Percentiles rank a stretch among this genome's conserved stretches.
These are phyloP conservation scores for Kwoniella newhampshirensis DNA, from an alignment of 768 basidiomycete genomes.

Conservation along the genomic window DNA sequence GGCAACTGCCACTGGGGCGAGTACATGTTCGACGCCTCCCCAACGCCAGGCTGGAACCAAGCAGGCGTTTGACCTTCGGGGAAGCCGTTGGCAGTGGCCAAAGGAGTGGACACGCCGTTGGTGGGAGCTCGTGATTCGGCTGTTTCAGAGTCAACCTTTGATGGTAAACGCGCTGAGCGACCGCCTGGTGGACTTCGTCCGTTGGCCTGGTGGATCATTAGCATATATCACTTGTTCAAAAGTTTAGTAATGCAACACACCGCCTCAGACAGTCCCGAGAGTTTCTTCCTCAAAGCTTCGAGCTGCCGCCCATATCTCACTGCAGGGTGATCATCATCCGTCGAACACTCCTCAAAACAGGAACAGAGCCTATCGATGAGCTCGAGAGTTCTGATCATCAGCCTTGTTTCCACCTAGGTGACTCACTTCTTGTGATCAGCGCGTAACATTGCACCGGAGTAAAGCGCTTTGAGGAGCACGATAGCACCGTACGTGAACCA, in stretches of 20 bases:
- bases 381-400: slow-evolving; percentile 33
- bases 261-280: slow-evolving; percentile 29
- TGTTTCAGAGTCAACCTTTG: slow-evolving; percentile 2
- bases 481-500: slow-evolving; percentile 52
- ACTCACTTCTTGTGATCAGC: slow-evolving; percentile 45
- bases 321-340: slow-evolving; percentile 45
- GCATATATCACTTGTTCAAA: neutral
- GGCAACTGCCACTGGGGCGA: slow-evolving; percentile 13
- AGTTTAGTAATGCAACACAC: slow-evolving; percentile 21
- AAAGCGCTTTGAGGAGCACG: slow-evolving; percentile 48
- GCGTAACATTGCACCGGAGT: slow-evolving; percentile 51
- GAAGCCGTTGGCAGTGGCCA: neutral
- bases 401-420: neutral
- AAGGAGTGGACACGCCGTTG: too few species aligned
- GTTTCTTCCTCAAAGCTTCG: slow-evolving; percentile 33
- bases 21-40: neutral
- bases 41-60: neutral
- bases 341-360: slow-evolving; percentile 36
- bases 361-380: slow-evolving; percentile 44
- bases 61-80: neutral
- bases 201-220: slow-evolving; percentile 16
- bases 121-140: too few species aligned
- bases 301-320: slow-evolving; percentile 46
- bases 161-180: slow-evolving; percentile 23
- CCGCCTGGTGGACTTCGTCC: slow-evolving; percentile 32